phyloP scores from a whole-genome alignment of 2,329 filamentous ascomycete genomes.

The Exophiala dermatitidis region DNA sequence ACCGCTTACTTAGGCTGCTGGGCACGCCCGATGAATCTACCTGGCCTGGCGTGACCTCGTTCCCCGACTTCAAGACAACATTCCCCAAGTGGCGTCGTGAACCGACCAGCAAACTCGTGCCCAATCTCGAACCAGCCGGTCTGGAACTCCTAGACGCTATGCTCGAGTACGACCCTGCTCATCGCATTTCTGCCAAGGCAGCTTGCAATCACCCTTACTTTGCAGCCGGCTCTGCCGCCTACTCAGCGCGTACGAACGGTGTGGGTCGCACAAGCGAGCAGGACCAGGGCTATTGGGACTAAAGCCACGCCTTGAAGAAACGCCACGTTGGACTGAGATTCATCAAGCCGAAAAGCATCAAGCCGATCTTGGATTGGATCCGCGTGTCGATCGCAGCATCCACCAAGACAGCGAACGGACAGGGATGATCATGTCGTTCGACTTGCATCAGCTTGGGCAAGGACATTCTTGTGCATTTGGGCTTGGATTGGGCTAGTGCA shows the following conservation, averaged over 20 bases:
- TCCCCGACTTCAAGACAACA: slow-evolving; percentile 85
- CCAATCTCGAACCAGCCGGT: slow-evolving; percentile 60
- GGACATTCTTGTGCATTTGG: background rate
- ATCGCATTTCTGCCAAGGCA: slow-evolving; percentile 82
- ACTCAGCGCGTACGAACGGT: slow-evolving; percentile 36
- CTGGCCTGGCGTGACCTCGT: slow-evolving; percentile 90
- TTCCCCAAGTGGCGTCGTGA: slow-evolving; percentile 87
- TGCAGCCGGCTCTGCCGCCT: slow-evolving; percentile 43
- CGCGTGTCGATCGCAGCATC: slow-evolving; percentile 40
- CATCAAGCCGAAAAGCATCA: too few relatives aligned
- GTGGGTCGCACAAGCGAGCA: slow-evolving; percentile 31
- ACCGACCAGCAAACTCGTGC: slow-evolving; percentile 57
- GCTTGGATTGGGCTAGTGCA: background rate
- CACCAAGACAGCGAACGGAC: background rate
- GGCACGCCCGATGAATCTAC: slow-evolving; percentile 74
- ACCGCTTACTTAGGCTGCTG: slow-evolving; percentile 51
- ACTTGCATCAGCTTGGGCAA: background rate
- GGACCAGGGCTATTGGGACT: too few relatives aligned
- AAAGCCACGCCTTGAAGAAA: too few relatives aligned
- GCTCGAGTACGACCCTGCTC: slow-evolving; percentile 80
- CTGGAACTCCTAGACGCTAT: slow-evolving; percentile 53
- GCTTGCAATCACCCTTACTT: slow-evolving; percentile 82
- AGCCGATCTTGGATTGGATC: background rate
- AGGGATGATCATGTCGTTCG: background rate
- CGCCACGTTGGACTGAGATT: too few relatives aligned